Conservation (phyloP, 2,329 filamentous ascomycete species). For the Ophiosphaerella narmari region DNA sequence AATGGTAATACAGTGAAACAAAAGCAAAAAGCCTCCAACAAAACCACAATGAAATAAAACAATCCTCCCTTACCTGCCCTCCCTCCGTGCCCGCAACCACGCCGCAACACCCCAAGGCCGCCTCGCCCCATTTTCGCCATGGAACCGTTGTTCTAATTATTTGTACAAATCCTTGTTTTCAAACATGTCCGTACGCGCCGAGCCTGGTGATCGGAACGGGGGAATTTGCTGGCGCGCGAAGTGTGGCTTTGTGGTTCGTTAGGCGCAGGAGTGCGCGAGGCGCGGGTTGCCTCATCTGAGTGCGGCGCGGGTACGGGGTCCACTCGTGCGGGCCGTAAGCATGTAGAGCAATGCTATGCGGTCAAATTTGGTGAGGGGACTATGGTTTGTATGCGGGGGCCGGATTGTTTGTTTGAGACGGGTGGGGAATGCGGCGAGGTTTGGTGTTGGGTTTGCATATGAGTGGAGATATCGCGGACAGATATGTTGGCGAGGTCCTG, state of each 20-base stretch:
- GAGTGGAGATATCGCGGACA: too few species aligned
- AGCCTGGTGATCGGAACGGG: too few species aligned
- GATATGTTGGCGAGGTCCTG: too few species aligned
- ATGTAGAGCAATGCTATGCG: too few species aligned
- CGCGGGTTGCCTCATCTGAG: background rate
- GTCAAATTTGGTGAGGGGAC: too few species aligned
- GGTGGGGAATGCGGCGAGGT: too few species aligned
- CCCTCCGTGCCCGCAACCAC: background rate
- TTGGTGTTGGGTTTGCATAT: too few species aligned
- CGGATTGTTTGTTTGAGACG: too few species aligned
- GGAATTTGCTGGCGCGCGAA: slow-evolving; percentile 1
- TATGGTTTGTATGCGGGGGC: too few species aligned
- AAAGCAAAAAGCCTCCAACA: background rate
- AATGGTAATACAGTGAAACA: background rate
- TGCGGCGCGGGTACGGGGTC: background rate
- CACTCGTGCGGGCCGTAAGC: background rate
- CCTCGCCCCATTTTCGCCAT: background rate
- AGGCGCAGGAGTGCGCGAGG: background rate
- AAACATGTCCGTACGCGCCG: background rate
- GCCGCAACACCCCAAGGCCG: background rate
- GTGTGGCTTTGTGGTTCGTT: background rate
- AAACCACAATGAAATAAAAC: too few species aligned
- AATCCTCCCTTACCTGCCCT: too few species aligned
- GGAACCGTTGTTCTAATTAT: too few species aligned
- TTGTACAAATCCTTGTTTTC: background rate